Evolutionary conservation across 257 asterid genomes (phyloP).

Genomic region (Solanum etuberosum): DNA sequence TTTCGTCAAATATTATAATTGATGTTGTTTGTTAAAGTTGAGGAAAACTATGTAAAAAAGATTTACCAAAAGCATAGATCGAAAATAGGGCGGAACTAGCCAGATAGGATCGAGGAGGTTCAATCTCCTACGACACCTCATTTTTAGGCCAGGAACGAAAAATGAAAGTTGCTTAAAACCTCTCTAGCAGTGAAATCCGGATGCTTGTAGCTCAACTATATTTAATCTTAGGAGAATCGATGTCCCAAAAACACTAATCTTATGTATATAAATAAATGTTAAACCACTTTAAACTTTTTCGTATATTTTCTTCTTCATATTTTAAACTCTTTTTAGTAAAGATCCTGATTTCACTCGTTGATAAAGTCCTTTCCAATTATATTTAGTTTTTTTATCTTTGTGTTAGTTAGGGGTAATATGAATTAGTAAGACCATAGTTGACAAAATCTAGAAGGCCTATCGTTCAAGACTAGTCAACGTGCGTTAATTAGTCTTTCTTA

Average conservation of each 20-base stretch:
- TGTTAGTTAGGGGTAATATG: background rate
- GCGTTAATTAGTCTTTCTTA: background rate
- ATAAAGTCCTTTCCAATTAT: background rate
- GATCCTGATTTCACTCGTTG: too few relatives aligned
- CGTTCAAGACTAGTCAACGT: background rate
- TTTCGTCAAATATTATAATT: background rate
- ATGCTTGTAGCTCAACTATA: background rate
- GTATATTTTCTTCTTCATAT: too few relatives aligned
- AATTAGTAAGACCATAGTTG: background rate
- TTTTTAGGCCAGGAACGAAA: background rate
- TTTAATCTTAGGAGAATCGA: background rate
- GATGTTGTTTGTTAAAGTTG: background rate
- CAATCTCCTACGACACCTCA: background rate
- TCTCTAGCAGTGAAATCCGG: background rate
- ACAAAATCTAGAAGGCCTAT: background rate
- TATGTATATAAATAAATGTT: background rate
- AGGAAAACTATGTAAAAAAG: background rate
- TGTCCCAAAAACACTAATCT: too few relatives aligned
- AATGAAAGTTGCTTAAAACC: background rate
- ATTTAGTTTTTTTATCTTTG: background rate
- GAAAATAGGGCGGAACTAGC: background rate
- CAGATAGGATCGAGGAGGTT: background rate
- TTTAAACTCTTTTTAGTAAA: too few relatives aligned
- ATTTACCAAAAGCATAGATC: background rate
- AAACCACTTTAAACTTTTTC: too few relatives aligned